These are phyloP conservation scores for Coniella vitis DNA, from an alignment of 2,329 filamentous ascomycete species.

Conservation along the genomic window DNA sequence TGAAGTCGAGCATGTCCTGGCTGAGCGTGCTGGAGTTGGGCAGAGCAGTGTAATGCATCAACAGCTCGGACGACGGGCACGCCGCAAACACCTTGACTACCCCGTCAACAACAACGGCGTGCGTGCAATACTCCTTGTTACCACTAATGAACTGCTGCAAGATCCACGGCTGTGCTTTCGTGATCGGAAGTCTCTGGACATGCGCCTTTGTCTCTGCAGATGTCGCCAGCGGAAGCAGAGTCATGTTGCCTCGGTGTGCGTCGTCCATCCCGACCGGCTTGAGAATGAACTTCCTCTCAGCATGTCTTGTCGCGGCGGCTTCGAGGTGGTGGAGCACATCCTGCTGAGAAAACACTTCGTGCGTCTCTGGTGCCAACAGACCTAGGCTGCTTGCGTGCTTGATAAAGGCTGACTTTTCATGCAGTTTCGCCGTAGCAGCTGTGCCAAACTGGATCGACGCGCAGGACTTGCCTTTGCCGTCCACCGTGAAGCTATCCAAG, in stretches of 20 bases:
- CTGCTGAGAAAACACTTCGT: slow-evolving; percentile 44
- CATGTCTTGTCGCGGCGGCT: slow-evolving; percentile 17
- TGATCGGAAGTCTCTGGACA: slow-evolving; percentile 48
- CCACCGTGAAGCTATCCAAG: slow-evolving; percentile 46
- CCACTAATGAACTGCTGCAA: slow-evolving; percentile 60
- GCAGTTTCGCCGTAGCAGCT: slow-evolving; percentile 48
- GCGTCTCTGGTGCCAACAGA: slow-evolving; percentile 46
- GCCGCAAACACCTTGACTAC: slow-evolving; percentile 59
- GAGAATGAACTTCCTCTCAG: slow-evolving; percentile 50
- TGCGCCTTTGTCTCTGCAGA: slow-evolving; percentile 45
- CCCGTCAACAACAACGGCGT: slow-evolving; percentile 60
- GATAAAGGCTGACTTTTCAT: slow-evolving; percentile 61
- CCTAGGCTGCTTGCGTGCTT: slow-evolving; percentile 46
- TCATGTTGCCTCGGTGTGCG: slow-evolving; percentile 52
- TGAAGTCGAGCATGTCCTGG: slow-evolving; percentile 58
- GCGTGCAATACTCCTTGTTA: slow-evolving; percentile 63
- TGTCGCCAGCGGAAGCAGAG: slow-evolving; percentile 52
- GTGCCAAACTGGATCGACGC: slow-evolving; percentile 58
- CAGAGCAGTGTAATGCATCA: slow-evolving; percentile 61
- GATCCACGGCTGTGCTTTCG: slow-evolving; percentile 51
- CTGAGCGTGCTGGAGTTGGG: slow-evolving; percentile 46
- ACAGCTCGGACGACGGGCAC: slow-evolving; percentile 54
- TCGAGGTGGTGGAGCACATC: slow-evolving; percentile 48
- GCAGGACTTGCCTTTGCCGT: slow-evolving; percentile 29
- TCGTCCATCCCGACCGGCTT: slow-evolving; percentile 61